These are phyloP conservation scores for Raddia guianensis DNA, from an alignment of 176 grass and related monocot genomes.

Conservation along the genomic window DNA sequence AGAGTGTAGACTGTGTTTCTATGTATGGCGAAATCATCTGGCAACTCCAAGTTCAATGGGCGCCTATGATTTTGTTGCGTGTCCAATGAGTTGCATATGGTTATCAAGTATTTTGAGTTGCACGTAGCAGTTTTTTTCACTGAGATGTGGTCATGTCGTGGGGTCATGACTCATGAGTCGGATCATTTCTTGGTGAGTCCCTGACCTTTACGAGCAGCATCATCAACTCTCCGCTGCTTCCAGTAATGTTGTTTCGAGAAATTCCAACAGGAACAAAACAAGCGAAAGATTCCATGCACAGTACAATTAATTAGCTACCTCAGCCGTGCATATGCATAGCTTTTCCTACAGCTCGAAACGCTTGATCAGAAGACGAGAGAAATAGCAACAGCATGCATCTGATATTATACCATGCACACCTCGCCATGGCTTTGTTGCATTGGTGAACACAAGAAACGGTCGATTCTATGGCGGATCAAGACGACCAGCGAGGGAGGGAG, in stretches of 20 bases:
- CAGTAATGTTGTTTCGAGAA: constrained; percentile 28
- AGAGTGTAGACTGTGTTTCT: too few relatives aligned
- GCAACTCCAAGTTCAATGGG: too few relatives aligned
- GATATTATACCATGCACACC: constrained; percentile 23
- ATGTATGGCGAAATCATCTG: too few relatives aligned
- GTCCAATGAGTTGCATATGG: neutral
- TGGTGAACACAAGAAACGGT: constrained; percentile 31
- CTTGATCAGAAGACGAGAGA: constrained; percentile 5
- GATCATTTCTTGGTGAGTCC: neutral
- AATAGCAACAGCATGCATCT: constrained; percentile 23
- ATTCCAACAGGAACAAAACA: constrained; percentile 57
- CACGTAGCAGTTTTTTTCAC: constrained; percentile 24
- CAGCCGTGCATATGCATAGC: neutral
- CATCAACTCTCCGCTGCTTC: constrained; percentile 29
- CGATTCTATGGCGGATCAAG: constrained; percentile 31
- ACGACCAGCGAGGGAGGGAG: neutral
- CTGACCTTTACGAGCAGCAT: constrained; percentile 49
- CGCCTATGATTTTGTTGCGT: neutral
- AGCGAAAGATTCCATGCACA: constrained; percentile 62
- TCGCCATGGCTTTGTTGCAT: neutral
- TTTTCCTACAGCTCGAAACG: constrained; percentile 20
- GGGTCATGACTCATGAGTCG: neutral
- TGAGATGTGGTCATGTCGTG: neutral
- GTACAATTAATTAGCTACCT: constrained; percentile 26
- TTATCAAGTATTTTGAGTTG: constrained; percentile 22